phyloP scores from a whole-genome alignment of 495 filamentous ascomycete species.

The Sordaria brevicollis region DNA sequence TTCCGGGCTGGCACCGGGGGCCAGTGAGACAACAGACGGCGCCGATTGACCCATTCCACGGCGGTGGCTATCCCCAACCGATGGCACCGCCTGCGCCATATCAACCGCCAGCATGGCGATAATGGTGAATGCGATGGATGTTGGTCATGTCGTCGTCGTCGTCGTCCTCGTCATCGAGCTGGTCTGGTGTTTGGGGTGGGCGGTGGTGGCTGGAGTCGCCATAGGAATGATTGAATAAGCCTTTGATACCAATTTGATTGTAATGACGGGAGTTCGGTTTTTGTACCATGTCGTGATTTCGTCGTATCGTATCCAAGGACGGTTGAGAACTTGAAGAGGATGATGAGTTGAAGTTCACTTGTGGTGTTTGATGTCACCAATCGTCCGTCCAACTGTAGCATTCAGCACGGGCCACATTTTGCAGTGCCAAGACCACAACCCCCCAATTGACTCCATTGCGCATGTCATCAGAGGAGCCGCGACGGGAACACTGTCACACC shows the following conservation, averaged over 20 bases:
- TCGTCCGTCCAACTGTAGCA: not conserved
- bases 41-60: constrained; percentile 1
- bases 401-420: not conserved
- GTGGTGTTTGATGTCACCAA: not conserved
- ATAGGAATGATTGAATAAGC: not conserved
- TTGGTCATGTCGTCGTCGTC: not conserved
- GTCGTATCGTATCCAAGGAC: too few relatives aligned
- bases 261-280: not conserved
- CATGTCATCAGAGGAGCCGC: not conserved
- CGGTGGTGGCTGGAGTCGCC: not conserved
- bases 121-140: not conserved
- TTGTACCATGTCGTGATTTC: not conserved
- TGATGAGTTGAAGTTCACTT: not conserved
- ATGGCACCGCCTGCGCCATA: constrained; percentile 8
- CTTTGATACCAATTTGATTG: not conserved
- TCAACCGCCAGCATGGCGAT: constrained; percentile 11
- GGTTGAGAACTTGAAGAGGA: not conserved
- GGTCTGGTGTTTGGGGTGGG: not conserved
- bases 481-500: not conserved
- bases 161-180: too few relatives aligned
- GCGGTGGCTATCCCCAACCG: not conserved
- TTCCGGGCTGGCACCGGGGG: constrained; percentile 25
- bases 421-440: not conserved
- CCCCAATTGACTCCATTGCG: not conserved
- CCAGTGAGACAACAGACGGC: constrained; percentile 8